These are phyloP conservation scores for Metschnikowia henanensis DNA, from an alignment of 805 yeast species.

Conservation along the genomic window DNA sequence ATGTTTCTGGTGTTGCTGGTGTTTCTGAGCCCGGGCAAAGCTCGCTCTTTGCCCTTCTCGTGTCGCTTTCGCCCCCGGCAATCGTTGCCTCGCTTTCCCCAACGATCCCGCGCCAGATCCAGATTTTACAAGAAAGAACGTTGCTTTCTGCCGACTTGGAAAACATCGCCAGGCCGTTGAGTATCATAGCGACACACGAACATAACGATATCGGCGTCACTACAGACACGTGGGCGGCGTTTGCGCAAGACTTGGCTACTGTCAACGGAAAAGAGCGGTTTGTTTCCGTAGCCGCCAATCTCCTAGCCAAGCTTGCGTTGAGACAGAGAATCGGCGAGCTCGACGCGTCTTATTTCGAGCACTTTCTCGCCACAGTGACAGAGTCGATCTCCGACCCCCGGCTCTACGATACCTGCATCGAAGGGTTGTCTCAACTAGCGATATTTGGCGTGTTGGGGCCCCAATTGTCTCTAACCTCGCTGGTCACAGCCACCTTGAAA, in stretches of 20 bases:
- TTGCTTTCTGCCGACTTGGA: slow-evolving; percentile 23
- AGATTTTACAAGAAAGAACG: slow-evolving; percentile 22
- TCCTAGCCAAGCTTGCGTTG: slow-evolving; percentile 46
- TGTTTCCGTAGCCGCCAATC: slow-evolving; percentile 40
- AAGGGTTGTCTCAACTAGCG: slow-evolving; percentile 43
- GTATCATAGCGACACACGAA: slow-evolving; percentile 49
- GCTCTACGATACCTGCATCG: slow-evolving; percentile 31
- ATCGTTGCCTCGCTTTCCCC: slow-evolving; percentile 24
- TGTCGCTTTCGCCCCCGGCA: slow-evolving; percentile 31
- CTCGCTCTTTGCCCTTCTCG: slow-evolving; percentile 30
- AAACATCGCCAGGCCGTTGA: slow-evolving; percentile 46
- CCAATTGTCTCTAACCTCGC: slow-evolving; percentile 9
- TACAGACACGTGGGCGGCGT: not conserved
- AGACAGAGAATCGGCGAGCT: slow-evolving; percentile 24
- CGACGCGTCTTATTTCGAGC: slow-evolving; percentile 8
- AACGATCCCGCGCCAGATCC: slow-evolving; percentile 23
- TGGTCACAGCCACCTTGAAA: slow-evolving; percentile 17
- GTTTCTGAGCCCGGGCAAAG: slow-evolving; percentile 33
- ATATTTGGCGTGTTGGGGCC: slow-evolving; percentile 50
- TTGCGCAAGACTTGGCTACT: slow-evolving; percentile 11
- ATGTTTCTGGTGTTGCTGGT: no score
- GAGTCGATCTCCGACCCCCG: slow-evolving; percentile 22
- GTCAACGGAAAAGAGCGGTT: slow-evolving; percentile 19
- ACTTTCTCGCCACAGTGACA: slow-evolving; percentile 16
- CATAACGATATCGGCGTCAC: slow-evolving; percentile 12